Base-by-base conservation (phyloP, 768 basidiomycete species). In the Xerocomellus chrysenteron region DNA sequence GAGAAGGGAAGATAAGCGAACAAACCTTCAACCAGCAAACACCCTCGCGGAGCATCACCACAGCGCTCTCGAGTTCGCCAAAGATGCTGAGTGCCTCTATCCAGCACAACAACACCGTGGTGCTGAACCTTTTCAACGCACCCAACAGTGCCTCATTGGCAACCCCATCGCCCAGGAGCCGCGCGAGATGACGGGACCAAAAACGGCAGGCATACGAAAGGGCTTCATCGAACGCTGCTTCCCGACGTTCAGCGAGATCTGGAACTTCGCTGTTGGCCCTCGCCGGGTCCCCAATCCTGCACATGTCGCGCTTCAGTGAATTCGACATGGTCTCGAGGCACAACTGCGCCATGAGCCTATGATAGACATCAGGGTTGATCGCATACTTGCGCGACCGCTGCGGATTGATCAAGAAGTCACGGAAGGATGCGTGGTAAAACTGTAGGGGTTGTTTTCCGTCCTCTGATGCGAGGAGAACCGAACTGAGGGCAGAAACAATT, bases 351-450 rank as follows among this genome's bases (percentile, higher is more conserved):
- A 65, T 63, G 26, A 62, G 47, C 17, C 55, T 41, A 41, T 66
- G 64, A 28, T 63, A 65, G 0, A 39, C 53, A 17, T 36, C 52
- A 7, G 60, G 64, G 30, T 58, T 43, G 28, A 66, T 54, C 5
- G 57, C 44, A 28, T 53, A 65, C 14, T 58, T 56, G 17, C 41
- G 46, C 4, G 65, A 65, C 13, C 65, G 65, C 28, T 63, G 58
- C 5, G 58, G 58, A 16, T 39, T 49, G 50, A 52, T 41, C 44
- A 66, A 21, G 32, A 66, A 66, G 16, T 66, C 65, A 5, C 64
- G 64, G 30, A 66, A 66, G 4, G 65, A 66, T 0, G 64, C 52
- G 26, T 66, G 65, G 12, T 60, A 66, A 28, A 66, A 65, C 12
- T 65, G 64, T 8, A 65, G 56, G 5, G 64, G 54, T 16, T 58